phyloP scores from a whole-genome alignment of 495 filamentous ascomycete genomes.

The Podospora pseudoanserina region DNA sequence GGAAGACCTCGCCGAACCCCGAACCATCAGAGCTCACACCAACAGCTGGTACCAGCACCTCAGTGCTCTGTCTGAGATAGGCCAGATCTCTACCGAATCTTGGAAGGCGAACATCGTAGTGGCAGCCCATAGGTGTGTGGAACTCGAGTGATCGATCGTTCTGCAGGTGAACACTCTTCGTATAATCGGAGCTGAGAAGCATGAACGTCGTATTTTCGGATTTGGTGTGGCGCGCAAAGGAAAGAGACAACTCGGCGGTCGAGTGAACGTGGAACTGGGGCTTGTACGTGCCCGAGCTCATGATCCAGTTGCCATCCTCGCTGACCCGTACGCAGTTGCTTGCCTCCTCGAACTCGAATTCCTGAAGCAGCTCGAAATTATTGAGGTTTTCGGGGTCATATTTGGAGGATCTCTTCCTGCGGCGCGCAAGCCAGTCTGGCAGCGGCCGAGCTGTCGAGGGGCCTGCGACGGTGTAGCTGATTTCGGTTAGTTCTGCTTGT shows the following conservation, averaged over 20 bases:
- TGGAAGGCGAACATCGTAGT: conserved; percentile 82
- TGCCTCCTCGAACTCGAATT: conserved; percentile 99
- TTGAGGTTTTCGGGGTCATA: conserved; percentile 89
- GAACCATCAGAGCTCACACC: conserved; percentile 73
- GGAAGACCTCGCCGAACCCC: conserved; percentile 81
- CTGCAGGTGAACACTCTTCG: conserved; percentile 92
- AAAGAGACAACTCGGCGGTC: conserved; percentile 86
- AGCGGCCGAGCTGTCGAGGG: conserved; percentile 85
- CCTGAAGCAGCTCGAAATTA: conserved; percentile 90
- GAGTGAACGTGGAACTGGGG: conserved; percentile 96
- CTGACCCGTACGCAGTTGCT: conserved; percentile 85
- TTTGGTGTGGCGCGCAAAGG: conserved; percentile 87
- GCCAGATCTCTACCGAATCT: conserved; percentile 87
- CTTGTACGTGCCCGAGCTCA: conserved; percentile 93
- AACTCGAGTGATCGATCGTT: conserved; percentile 89
- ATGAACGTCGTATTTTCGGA: conserved; percentile 92
- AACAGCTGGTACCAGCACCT: conserved; percentile 82
- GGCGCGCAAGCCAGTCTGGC: conserved; percentile 90
- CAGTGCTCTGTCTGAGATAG: conserved; percentile 80
- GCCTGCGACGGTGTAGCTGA: conserved; percentile 78
- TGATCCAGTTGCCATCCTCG: conserved; percentile 97
- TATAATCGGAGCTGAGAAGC: conserved; percentile 88
- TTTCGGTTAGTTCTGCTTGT: neutral
- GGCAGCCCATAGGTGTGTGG: conserved; percentile 84
- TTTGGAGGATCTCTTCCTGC: conserved; percentile 89